Conservation (phyloP, 352 stramenopile genomes). For the Albugo candida region DNA sequence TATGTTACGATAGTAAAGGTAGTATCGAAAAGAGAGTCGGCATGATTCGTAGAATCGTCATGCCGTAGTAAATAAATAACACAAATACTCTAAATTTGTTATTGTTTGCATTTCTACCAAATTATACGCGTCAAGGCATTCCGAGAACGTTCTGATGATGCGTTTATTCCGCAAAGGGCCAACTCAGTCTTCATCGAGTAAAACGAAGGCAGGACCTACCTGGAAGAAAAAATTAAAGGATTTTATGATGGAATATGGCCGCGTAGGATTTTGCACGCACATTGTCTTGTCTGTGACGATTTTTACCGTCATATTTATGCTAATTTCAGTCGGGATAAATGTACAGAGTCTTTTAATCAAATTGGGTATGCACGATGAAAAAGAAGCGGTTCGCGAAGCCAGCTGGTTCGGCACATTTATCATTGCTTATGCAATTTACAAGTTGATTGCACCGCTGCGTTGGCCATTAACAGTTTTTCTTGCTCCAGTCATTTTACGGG, state of each 20-base stretch:
- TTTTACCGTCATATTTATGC: constrained; percentile 56
- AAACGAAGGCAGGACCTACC: constrained; percentile 6
- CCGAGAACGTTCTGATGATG: no score
- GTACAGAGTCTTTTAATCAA: constrained; percentile 27
- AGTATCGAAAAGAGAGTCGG: neutral
- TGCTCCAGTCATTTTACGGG: constrained; percentile 52
- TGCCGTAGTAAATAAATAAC: no score
- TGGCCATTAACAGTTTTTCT: constrained; percentile 69
- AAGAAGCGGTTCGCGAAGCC: constrained; percentile 20
- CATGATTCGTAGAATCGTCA: no score
- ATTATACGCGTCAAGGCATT: no score
- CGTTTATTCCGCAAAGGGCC: neutral
- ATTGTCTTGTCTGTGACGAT: constrained; percentile 50
- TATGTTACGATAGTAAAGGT: neutral
- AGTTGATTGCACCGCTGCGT: constrained; percentile 44
- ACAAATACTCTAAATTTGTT: no score
- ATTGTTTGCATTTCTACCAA: no score
- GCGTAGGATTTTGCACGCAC: constrained; percentile 56
- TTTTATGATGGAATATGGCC: constrained; percentile 67
- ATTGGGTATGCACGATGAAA: constrained; percentile 18
- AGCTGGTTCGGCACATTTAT: constrained; percentile 54
- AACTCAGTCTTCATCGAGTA: neutral
- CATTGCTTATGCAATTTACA: constrained; percentile 72
- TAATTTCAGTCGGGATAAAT: constrained; percentile 47
- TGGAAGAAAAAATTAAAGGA: constrained; percentile 57